Conservation (phyloP, 2,329 filamentous ascomycete species). For the Phialophora macrospora region DNA sequence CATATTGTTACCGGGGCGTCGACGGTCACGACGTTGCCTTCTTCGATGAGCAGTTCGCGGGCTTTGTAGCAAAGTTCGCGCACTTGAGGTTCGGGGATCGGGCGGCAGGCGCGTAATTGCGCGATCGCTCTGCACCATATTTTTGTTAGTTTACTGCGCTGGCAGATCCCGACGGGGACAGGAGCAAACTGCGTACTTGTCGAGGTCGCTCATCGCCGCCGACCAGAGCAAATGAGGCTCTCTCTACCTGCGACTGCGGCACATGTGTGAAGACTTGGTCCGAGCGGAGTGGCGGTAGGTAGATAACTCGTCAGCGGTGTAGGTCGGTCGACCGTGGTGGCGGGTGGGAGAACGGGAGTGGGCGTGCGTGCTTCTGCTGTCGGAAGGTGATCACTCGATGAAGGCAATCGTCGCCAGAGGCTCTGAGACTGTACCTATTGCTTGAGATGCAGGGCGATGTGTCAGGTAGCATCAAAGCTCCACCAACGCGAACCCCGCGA, state of each 20-base stretch:
- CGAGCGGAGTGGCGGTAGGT: slow-evolving; percentile 15
- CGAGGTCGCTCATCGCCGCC: slow-evolving; percentile 82
- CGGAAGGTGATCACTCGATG: not conserved
- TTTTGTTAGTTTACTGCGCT: not conserved
- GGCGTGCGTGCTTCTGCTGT: not conserved
- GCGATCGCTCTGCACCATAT: slow-evolving; percentile 76
- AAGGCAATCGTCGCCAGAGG: not conserved
- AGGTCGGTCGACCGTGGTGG: not conserved
- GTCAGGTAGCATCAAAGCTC: not conserved
- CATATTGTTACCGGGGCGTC: slow-evolving; percentile 96
- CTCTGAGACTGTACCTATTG: not conserved
- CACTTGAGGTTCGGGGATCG: slow-evolving; percentile 93
- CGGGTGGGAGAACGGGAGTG: not conserved
- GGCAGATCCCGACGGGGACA: not conserved
- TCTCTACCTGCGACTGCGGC: slow-evolving; percentile 19
- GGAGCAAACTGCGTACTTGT: slow-evolving; percentile 66
- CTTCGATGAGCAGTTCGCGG: slow-evolving; percentile 92
- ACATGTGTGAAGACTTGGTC: slow-evolving; percentile 17
- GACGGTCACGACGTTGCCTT: slow-evolving; percentile 95
- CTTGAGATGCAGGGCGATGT: not conserved
- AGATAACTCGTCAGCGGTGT: not conserved
- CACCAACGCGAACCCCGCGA: too few relatives aligned
- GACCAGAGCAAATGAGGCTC: slow-evolving; percentile 30
- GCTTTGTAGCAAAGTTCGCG: slow-evolving; percentile 97
- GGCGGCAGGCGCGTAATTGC: slow-evolving; percentile 91